Conservation (phyloP, 805 yeast species). For the Millerago galiae region DNA sequence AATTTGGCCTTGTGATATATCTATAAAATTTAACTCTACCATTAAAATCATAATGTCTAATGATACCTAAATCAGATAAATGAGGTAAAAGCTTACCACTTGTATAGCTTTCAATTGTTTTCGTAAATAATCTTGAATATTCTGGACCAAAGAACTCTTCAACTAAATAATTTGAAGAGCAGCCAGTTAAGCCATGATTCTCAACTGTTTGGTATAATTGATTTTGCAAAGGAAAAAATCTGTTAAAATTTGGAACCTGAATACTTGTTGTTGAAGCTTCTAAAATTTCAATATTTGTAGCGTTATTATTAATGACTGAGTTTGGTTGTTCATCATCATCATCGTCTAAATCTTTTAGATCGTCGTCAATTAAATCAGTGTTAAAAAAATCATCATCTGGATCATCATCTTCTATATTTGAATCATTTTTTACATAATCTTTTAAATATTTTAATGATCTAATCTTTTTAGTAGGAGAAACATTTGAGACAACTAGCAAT, state of each 20-base stretch:
- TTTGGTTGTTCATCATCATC: constrained; percentile 13
- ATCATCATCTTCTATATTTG: constrained; percentile 18
- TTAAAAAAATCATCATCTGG: constrained; percentile 26
- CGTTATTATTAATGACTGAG: constrained; percentile 8
- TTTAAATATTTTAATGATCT: constrained; percentile 37
- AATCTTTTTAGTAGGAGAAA: constrained; percentile 40
- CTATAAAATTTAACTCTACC: constrained; percentile 72
- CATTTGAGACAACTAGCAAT: constrained; percentile 43
- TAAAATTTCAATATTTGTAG: constrained; percentile 15
- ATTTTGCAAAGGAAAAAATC: constrained; percentile 54
- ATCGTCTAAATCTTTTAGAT: constrained; percentile 16
- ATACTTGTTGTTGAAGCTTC: constrained; percentile 8
- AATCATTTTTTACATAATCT: constrained; percentile 31
- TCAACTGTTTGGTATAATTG: constrained; percentile 52
- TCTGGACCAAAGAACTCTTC: constrained; percentile 46
- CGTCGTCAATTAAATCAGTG: constrained; percentile 25
- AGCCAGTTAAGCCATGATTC: constrained; percentile 40
- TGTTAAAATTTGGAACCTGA: constrained; percentile 32
- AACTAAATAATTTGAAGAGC: constrained; percentile 51
- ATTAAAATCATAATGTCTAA: constrained; percentile 62
- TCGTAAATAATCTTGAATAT: constrained; percentile 45
- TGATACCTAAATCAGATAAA: constrained; percentile 30
- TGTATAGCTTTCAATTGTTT: constrained; percentile 42
- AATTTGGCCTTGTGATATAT: constrained; percentile 43
- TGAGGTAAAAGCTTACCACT: constrained; percentile 28